Evolutionary conservation across 176 grass and related monocot species (phyloP).

Genomic region (Zoysia japonica): DNA sequence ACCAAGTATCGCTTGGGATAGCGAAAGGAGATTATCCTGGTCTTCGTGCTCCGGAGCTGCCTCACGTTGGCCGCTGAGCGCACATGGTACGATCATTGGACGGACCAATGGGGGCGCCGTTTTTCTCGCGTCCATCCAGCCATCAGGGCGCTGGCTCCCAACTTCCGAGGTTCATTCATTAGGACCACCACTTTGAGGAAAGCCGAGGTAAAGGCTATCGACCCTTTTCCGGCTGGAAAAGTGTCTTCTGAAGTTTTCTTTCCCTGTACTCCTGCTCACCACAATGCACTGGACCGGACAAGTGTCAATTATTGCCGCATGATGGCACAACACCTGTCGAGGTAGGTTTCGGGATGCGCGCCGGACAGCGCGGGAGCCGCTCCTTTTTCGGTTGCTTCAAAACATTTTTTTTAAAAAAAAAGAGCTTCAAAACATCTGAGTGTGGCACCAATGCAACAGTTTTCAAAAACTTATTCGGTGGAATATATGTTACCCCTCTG

Average conservation of each 20-base stretch:
- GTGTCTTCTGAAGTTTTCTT: not conserved
- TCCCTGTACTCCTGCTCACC: not conserved
- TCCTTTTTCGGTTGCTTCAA: too few relatives aligned
- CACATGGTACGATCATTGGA: constrained; percentile 29
- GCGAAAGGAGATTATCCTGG: constrained; percentile 13
- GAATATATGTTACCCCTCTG: too few relatives aligned
- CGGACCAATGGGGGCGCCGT: not conserved
- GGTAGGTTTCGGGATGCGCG: constrained; percentile 24
- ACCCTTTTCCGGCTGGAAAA: constrained; percentile 24
- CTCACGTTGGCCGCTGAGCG: not conserved
- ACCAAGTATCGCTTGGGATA: constrained; percentile 11
- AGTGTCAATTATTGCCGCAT: constrained; percentile 56
- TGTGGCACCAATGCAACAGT: too few relatives aligned
- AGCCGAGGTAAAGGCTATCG: not conserved
- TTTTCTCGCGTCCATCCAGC: constrained; percentile 18
- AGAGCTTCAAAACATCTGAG: too few relatives aligned
- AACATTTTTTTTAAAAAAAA: too few relatives aligned
- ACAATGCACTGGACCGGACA: not conserved
- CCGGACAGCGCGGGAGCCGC: not conserved
- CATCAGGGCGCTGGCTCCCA: not conserved
- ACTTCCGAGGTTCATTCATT: constrained; percentile 23
- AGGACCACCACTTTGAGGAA: constrained; percentile 18
- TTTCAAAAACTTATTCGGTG: too few relatives aligned
- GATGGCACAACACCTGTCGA: constrained; percentile 47
- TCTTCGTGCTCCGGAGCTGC: constrained; percentile 37